Evolutionary conservation across 257 asterid species (phyloP).

Genomic region (Solanum verrucosum): DNA sequence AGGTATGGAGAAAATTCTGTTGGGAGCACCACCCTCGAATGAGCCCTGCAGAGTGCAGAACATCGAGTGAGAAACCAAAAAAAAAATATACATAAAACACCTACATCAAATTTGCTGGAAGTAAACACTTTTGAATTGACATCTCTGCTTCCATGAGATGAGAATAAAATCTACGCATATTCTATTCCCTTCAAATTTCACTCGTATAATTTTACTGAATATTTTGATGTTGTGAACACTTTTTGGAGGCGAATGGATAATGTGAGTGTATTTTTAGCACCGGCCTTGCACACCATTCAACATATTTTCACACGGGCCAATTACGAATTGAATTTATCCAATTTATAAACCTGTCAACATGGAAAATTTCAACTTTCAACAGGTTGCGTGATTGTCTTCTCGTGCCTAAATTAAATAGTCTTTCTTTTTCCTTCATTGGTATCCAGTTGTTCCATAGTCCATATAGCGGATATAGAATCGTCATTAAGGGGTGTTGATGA

Average conservation of each 20-base stretch:
- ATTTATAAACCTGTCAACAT: background rate
- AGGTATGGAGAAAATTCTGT: too few species aligned
- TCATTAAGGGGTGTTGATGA: too few species aligned
- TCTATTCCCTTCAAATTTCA: fast-evolving
- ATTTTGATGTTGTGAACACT: background rate
- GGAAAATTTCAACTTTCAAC: background rate
- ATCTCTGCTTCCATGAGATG: too few species aligned
- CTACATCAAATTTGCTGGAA: background rate
- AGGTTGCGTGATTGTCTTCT: background rate
- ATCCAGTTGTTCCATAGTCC: background rate
- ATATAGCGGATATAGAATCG: too few species aligned
- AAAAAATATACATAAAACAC: background rate
- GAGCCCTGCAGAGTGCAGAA: too few species aligned
- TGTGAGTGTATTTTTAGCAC: background rate
- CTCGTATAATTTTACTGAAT: too few species aligned
- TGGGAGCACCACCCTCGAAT: too few species aligned
- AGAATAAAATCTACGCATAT: fast-evolving
- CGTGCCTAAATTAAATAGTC: background rate
- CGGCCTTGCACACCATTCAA: background rate
- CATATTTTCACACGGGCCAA: background rate
- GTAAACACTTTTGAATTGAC: background rate
- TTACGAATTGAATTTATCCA: background rate
- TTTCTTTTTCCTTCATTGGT: background rate
- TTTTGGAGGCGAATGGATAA: background rate
- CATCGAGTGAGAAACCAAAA: too few species aligned